Evolutionary conservation across 2,329 filamentous ascomycete species (phyloP), one percentile per base, ranked within the genome.

Genomic region (Colletotrichum plurivorum): DNA sequence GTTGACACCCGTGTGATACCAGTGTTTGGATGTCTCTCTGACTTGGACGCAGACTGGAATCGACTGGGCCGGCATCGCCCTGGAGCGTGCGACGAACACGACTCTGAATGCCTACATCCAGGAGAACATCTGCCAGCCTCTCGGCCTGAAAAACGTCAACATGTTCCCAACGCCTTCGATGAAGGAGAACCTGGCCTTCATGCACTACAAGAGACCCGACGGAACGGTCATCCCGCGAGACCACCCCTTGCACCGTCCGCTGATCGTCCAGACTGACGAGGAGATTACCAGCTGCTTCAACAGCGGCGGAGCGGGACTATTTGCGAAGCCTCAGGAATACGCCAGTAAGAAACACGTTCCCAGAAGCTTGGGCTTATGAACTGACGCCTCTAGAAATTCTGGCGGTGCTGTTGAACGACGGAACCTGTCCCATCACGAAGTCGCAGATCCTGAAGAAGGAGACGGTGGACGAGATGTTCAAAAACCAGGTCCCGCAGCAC

Each of bases 401-500:
- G 3, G 84, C 88, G 0, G 83, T 85, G 0, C 79, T 94, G 2
- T 79, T 93, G 27, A 93, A 93, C 75, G 80, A 90, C 69, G 91
- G 92, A 53, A 86, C 81, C 0, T 89, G 85, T 41, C 88, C 91
- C 0, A 82, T 73, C 0, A 92, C 89, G 0, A 85, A 86, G 1
- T 76, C 77, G 0, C 81, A 82, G 59, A 84, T 93, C 39, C 81
- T 93, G 7, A 79, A 82, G 20, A 81, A 84, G 16, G 80, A 84
- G 36, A 92, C 89, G 0, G 86, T 93, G 0, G 83, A 90, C 13
- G 78, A 86, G 39, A 91, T 93, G 88, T 92, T 90, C 76, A 81
- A 81, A 65, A 92, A 93, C 75, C 89, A 90, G 71, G 85, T 91
- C 58, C 83, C 86, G 0, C 69, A 84, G 1, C 83, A 86, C 55